These are phyloP conservation scores for Coemansia javaensis DNA, from an alignment of 192 early-diverging fungal species.

Conservation along the genomic window DNA sequence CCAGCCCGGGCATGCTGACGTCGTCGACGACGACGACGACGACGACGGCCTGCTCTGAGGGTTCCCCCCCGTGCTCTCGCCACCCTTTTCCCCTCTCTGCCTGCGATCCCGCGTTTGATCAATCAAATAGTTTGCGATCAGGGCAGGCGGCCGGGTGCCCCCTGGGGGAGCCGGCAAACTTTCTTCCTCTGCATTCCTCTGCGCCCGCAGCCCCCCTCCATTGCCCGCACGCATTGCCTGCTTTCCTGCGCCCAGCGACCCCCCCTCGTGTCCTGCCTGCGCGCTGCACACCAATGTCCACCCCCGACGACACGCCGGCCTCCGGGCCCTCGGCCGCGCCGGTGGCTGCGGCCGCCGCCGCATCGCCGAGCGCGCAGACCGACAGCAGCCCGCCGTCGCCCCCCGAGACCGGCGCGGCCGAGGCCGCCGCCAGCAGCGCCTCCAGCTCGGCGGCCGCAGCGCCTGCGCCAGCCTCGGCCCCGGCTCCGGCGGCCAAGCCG, in stretches of 20 bases:
- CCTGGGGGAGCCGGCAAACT: too few species aligned
- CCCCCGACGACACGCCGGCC: constrained; percentile 4
- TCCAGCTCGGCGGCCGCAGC: background rate
- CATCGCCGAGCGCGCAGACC: background rate
- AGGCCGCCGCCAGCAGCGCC: background rate
- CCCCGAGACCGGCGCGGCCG: too few species aligned
- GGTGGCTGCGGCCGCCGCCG: background rate
- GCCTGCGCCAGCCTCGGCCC: background rate
- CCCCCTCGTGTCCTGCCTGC: background rate
- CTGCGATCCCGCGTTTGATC: too few species aligned
- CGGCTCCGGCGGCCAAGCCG: constrained; percentile 3
- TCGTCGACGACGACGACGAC: background rate
- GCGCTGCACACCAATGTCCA: constrained; percentile 17
- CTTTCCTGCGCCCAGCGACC: constrained; percentile 1
- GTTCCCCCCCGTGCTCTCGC: too few species aligned
- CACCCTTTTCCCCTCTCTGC: too few species aligned
- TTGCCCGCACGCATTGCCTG: background rate
- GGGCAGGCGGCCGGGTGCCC: too few species aligned
- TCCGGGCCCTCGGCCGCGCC: constrained; percentile 5
- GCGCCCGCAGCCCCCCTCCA: too few species aligned
- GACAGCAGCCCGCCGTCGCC: background rate
- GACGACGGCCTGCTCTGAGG: constrained; percentile 33
- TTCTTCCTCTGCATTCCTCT: too few species aligned
- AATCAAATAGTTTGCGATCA: too few species aligned
- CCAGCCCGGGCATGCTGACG: background rate